Evolutionary conservation across 805 yeast species (phyloP).

Genomic region (Metschnikowia gruessii): DNA sequence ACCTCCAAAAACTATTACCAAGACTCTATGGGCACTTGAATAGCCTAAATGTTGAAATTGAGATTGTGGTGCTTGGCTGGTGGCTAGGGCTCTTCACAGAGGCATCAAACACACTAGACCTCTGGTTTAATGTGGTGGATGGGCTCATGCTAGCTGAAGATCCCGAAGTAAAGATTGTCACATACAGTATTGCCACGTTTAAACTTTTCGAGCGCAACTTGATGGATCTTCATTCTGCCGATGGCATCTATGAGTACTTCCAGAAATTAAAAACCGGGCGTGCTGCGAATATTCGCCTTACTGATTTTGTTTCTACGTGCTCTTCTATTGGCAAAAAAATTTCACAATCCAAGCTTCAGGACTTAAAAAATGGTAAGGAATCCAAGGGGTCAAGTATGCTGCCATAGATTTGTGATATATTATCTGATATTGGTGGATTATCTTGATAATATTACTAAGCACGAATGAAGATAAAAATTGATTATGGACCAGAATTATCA

Average conservation of each 20-base stretch:
- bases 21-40: conserved; percentile 35
- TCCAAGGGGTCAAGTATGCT: neutral
- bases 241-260: conserved; percentile 32
- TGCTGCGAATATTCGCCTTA: conserved; percentile 21
- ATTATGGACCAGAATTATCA: no score
- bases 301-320: conserved; percentile 21
- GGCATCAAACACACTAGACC: conserved; percentile 46
- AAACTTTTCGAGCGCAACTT: conserved; percentile 34
- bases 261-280: conserved; percentile 16
- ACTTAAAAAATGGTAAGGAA: neutral
- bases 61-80: conserved; percentile 54
- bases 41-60: conserved; percentile 40
- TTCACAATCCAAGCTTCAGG: neutral
- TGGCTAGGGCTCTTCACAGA: conserved; percentile 54
- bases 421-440: no score
- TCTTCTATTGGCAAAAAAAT: conserved; percentile 14
- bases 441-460: no score
- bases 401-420: no score
- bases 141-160: conserved; percentile 34
- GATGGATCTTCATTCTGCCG: conserved; percentile 23
- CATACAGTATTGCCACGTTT: conserved; percentile 35
- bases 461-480: no score
- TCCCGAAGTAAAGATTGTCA: conserved; percentile 35
- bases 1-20: conserved; percentile 40
- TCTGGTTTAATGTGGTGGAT: conserved; percentile 53